Evolutionary conservation across 1,284 basidiomycete genomes (phyloP), one percentile per base, ranked within the genome.

Genomic region (Rhodotorula glutinis): DNA sequence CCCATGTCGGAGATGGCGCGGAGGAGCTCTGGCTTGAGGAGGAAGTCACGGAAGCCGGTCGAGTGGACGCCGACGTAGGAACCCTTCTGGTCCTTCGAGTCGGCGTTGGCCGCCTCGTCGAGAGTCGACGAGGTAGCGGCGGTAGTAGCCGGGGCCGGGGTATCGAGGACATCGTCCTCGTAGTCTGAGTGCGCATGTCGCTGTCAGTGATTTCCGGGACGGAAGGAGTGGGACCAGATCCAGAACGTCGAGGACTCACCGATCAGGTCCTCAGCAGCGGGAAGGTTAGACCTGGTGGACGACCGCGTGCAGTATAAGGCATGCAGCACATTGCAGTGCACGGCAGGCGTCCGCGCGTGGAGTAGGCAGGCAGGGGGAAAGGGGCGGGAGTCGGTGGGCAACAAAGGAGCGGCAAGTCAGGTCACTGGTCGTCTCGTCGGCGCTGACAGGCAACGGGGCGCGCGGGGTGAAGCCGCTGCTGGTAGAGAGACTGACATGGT

Each of bases 1-100:
- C 96, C 96, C 55, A 98, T 84, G 78, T 99, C 96, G 80, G 92
- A 95, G 80, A 99, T 98, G 62, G 96, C 94, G 75, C 96, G 89
- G 76, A 98, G 85, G 71, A 98, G 82, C 80, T 98, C 96, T 67
- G 94, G 91, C 84, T 97, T 98, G 81, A 98, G 83, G 77, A 98
- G 83, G 83, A 98, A 98, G 80, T 98, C 94, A 79, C 92, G 92
- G 78, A 51, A 69, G 55, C 75, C 67, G 63, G 71, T 75, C 66
- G 92, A 93, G 83, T 97, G 94, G 76, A 97, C 95, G 52, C 93
- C 93, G 70, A 93, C 93, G 80, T 95, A 96, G 80, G 92, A 92
- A 83, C 93, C 94, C 85, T 95, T 94, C 79, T 93, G 91, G 69
- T 78, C 77, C 78, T 88, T 88, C 75, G 90, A 89, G 55, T 84